phyloP scores from a whole-genome alignment of 306 rosid genomes.

The Acacia melanoxylon region DNA sequence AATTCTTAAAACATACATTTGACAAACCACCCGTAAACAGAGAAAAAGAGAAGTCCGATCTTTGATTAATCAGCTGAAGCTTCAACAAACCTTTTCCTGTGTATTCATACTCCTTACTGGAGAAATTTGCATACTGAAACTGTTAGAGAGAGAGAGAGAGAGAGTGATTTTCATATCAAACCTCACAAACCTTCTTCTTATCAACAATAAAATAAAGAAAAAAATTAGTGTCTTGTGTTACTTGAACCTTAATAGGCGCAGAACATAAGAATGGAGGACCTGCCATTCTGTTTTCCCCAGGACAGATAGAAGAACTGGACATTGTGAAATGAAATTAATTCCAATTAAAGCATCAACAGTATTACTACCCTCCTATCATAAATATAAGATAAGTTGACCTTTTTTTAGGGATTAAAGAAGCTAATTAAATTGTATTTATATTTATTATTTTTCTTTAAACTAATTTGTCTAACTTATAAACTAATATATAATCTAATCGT shows the following conservation, averaged over 20 bases:
- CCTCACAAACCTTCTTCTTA: conserved; percentile 13
- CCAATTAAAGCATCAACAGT: conserved; percentile 27
- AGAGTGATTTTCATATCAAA: background rate
- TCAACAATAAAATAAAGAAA: background rate
- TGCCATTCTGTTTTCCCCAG: conserved; percentile 43
- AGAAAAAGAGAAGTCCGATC: conserved; percentile 83
- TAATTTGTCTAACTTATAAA: too few species aligned
- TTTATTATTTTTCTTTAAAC: too few species aligned
- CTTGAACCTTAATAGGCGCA: conserved; percentile 84
- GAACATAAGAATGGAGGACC: conserved; percentile 73
- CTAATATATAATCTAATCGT: too few species aligned
- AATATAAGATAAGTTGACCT: too few species aligned
- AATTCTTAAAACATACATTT: conserved; percentile 44
- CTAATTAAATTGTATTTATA: too few species aligned
- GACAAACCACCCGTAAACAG: conserved; percentile 82
- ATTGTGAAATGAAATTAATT: conserved; percentile 29
- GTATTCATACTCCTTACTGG: conserved; percentile 50
- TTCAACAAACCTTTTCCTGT: conserved; percentile 73
- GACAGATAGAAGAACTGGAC: conserved; percentile 77
- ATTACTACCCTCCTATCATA: too few species aligned
- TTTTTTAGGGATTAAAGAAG: too few species aligned
- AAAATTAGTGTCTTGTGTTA: background rate
- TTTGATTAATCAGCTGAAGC: conserved; percentile 89
- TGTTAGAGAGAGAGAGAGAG: conserved; percentile 34
- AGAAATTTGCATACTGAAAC: conserved; percentile 87